A percentile compares a stretch with the other conserved stretches of the same genome.
Evolutionary conservation across 192 early-diverging fungal species (phyloP).

Genomic region (Coemansia sp.): DNA sequence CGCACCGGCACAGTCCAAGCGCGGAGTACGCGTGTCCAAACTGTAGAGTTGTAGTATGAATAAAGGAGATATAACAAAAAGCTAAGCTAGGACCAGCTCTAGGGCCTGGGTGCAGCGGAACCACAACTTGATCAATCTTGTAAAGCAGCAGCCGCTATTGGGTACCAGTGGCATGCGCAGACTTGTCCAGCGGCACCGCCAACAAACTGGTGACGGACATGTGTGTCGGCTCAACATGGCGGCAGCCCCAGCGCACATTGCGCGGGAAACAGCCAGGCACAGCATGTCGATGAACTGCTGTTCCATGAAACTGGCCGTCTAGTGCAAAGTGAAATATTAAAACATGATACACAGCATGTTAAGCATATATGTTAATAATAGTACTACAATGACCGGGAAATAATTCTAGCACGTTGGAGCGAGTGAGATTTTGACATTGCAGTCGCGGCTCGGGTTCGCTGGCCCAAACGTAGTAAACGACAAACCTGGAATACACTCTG

Average conservation of each 20-base stretch:
- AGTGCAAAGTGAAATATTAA: no score
- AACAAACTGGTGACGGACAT: conserved; percentile 69
- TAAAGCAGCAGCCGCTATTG: conserved; percentile 74
- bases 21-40: background rate
- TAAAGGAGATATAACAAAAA: background rate
- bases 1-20: conserved; percentile 1
- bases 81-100: conserved; percentile 63
- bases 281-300: conserved; percentile 84
- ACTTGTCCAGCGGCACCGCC: conserved; percentile 68
- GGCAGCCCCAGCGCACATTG: conserved; percentile 71
- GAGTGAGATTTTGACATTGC: conserved; percentile 18
- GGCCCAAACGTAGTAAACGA: conserved; percentile 32
- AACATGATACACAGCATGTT: no score
- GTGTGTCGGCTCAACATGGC: conserved; percentile 64
- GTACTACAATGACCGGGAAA: background rate
- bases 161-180: conserved; percentile 67
- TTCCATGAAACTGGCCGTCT: conserved; percentile 47
- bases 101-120: conserved; percentile 74
- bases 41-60: background rate
- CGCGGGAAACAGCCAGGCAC: conserved; percentile 64
- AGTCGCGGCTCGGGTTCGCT: conserved; percentile 16
- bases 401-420: conserved; percentile 23
- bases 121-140: conserved; percentile 68
- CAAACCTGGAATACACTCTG: conserved; percentile 11
- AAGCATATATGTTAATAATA: no score